phyloP scores from a whole-genome alignment of 208 protist genomes.

The Vickermania spadyakhi region DNA sequence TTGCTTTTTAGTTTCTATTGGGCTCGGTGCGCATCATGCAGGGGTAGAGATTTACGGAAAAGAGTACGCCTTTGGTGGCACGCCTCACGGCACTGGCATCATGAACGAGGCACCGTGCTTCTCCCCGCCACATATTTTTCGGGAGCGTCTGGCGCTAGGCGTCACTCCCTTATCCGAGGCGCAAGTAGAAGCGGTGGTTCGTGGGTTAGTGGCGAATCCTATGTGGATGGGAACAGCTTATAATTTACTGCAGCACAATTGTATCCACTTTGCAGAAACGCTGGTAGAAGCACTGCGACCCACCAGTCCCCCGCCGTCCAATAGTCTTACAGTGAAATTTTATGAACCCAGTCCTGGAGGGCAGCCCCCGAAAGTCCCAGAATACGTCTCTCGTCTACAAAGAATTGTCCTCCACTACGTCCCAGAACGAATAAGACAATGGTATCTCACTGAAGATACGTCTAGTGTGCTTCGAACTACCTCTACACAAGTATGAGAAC shows the following conservation, averaged over 20 bases:
- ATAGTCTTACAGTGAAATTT: not conserved
- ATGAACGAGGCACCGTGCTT: constrained; percentile 22
- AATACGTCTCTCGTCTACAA: not conserved
- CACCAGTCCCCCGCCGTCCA: not conserved
- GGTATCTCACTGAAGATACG: too few relatives aligned
- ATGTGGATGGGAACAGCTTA: constrained; percentile 41
- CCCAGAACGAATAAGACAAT: too few relatives aligned
- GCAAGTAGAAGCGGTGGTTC: constrained; percentile 22
- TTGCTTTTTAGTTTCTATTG: constrained; percentile 30
- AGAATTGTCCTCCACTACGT: not conserved
- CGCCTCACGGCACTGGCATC: constrained; percentile 30
- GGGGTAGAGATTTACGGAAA: constrained; percentile 63
- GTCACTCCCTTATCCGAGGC: constrained; percentile 22
- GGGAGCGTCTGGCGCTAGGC: constrained; percentile 63
- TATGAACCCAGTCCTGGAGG: not conserved
- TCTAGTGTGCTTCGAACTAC: too few relatives aligned
- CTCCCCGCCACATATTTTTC: constrained; percentile 53
- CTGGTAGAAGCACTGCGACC: constrained; percentile 35
- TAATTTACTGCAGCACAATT: constrained; percentile 66
- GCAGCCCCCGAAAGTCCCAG: not conserved
- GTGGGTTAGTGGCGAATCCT: constrained; percentile 13
- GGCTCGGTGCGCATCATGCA: constrained; percentile 54
- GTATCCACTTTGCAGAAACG: constrained; percentile 48
- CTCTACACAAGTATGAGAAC: too few relatives aligned
- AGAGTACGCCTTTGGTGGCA: constrained; percentile 54